Conservation (phyloP, 495 filamentous ascomycete genomes). For the Schizothecium vesticola region DNA sequence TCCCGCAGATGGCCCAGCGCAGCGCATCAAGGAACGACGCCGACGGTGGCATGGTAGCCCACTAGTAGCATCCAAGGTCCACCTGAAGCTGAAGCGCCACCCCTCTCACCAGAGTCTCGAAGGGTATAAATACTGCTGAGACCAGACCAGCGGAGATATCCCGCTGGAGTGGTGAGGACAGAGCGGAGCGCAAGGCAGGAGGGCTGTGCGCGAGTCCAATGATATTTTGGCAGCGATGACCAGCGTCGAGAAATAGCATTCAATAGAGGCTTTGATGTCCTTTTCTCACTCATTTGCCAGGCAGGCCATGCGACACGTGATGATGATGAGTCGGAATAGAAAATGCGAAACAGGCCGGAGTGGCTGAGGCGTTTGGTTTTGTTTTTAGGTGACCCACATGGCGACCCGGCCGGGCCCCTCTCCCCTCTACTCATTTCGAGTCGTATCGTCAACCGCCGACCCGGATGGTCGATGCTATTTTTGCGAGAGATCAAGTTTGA, state of each 20-base stretch:
- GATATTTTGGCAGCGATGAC: neutral
- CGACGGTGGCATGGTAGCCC: conserved; percentile 12
- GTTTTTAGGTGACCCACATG: neutral
- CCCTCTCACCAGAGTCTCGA: too few relatives aligned
- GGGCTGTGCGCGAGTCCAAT: neutral
- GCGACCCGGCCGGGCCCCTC: neutral
- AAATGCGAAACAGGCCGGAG: neutral
- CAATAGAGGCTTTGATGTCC: neutral
- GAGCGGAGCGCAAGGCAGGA: neutral
- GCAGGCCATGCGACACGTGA: neutral
- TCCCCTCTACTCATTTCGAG: neutral
- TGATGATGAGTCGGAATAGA: neutral
- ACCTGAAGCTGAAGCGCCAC: neutral
- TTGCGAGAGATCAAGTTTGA: neutral
- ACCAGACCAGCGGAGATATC: too few relatives aligned
- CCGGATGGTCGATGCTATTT: neutral
- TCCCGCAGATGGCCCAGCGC: conserved; percentile 38
- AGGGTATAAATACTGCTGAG: too few relatives aligned
- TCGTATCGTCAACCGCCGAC: neutral
- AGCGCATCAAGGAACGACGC: conserved; percentile 39
- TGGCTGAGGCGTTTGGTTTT: neutral
- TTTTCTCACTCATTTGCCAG: neutral
- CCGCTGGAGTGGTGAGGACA: too few relatives aligned
- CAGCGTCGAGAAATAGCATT: neutral
- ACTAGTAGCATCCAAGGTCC: conserved; percentile 2